Evolutionary conservation across 1,139 yeast species (phyloP), one percentile per base, ranked within the genome.

Genomic region (Hyphopichia burtonii): DNA sequence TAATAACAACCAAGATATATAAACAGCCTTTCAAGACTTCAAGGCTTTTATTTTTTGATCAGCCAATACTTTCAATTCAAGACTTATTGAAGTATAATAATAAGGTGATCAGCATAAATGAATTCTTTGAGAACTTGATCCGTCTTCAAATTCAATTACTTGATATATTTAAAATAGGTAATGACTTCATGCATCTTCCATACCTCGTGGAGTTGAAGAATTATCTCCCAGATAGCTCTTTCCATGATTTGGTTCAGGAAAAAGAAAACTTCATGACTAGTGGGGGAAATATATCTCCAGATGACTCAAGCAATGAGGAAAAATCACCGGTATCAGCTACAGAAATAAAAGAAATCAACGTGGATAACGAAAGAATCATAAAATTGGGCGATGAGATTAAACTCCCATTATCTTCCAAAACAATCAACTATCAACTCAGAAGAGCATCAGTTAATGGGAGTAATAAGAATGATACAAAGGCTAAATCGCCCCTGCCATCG

Each of bases 331-430:
- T 8, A 20, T 31, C 19, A 19, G 31, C 25, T 20, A 20, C 18
- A 15, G 37, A 34, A n/a, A 31, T 27, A 25, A 46, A 44, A 38
- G 53, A 48, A 7, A 40, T 45, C 6, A 45, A 46, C 16, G 49
- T 48, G 8, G 43, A 44, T 18, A 41, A 49, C 4, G 72, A 63
- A 42, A 61, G 62, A 40, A 58, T 71, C 3, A 62, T 68, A 16
- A 70, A 66, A 43, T 49, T 68, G 18, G 74, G 75, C 1, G 65
- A 63, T 37, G 57, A 58, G 1, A 66, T 69, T 19, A 65, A 63
- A 40, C 55, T 73, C 10, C 78, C 78, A 1, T 53, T 69, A 23
- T 69, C 76, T 2, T 70, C 76, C 9, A 69, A 68, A 41, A 71
- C 78, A 1, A 58, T 69, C 33, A 73, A 70, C 45, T 58, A 59